Evolutionary conservation across 208 protist species (phyloP).

Genomic region (Angomonas ambiguus): DNA sequence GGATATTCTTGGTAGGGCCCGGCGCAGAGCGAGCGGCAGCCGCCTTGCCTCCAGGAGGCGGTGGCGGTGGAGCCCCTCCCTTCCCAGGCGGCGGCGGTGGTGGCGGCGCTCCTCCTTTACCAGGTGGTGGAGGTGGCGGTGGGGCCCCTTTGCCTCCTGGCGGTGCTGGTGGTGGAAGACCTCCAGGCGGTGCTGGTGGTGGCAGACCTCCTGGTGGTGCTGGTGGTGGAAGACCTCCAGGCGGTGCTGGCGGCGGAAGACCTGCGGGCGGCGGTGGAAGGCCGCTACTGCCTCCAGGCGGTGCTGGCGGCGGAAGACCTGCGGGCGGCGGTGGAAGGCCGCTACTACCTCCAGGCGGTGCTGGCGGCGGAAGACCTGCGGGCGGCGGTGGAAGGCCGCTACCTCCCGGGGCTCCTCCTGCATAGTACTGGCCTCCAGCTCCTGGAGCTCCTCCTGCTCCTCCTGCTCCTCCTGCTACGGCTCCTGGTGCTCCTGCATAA

Average conservation of each 20-base stretch:
- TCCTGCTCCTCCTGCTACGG: too few relatives aligned
- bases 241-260: conserved; percentile 22
- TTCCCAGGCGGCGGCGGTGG: conserved; percentile 26
- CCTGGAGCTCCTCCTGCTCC: too few relatives aligned
- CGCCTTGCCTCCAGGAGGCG: neutral
- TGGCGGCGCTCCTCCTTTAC: conserved; percentile 18
- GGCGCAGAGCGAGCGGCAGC: neutral
- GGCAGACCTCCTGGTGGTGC: neutral
- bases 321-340: conserved; percentile 12
- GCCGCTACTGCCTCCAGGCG: neutral
- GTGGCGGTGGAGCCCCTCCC: neutral
- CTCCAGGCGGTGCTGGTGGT: conserved; percentile 8
- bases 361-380: conserved; percentile 25
- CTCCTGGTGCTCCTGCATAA: too few relatives aligned
- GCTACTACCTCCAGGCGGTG: conserved; percentile 14
- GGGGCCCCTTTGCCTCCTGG: conserved; percentile 1
- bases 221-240: conserved; percentile 28
- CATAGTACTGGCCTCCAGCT: too few relatives aligned
- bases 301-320: conserved; percentile 13
- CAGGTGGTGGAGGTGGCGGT: conserved; percentile 16
- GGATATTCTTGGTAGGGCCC: conserved; percentile 42
- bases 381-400: conserved; percentile 6
- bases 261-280: conserved; percentile 17
- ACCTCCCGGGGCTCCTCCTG: neutral
- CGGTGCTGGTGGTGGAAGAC: conserved; percentile 24